These are phyloP conservation scores for Aspergillus cejpii DNA, from an alignment of 2,329 filamentous ascomycete genomes.

Conservation along the genomic window DNA sequence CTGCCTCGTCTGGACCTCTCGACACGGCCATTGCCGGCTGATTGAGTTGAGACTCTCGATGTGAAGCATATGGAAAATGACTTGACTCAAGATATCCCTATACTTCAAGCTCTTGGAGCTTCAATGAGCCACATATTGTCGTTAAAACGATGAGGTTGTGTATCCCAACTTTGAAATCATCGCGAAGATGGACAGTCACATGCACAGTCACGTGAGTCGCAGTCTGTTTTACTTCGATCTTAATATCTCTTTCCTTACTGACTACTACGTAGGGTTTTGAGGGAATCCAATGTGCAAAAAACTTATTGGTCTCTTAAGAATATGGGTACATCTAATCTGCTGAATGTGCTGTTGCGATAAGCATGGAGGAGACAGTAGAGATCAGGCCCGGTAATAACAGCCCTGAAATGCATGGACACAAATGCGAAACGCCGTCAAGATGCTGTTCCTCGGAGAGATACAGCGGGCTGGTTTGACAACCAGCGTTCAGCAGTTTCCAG, in stretches of 20 bases:
- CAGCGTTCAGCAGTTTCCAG: background rate
- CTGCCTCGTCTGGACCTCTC: slow-evolving; percentile 38
- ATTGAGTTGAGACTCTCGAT: slow-evolving; percentile 31
- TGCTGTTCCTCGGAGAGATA: background rate
- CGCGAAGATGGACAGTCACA: slow-evolving; percentile 2
- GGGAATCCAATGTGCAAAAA: slow-evolving; percentile 4
- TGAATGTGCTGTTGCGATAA: slow-evolving; percentile 18
- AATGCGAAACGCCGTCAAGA: slow-evolving; percentile 4
- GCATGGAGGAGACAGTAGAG: slow-evolving; percentile 8
- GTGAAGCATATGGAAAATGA: slow-evolving; percentile 24
- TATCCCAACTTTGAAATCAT: background rate
- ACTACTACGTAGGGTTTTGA: background rate
- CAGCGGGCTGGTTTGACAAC: background rate
- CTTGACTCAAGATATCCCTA: slow-evolving; percentile 1
- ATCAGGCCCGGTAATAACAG: slow-evolving; percentile 7
- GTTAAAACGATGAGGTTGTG: background rate
- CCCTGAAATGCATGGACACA: slow-evolving; percentile 11
- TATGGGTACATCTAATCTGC: slow-evolving; percentile 36
- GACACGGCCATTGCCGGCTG: slow-evolving; percentile 40
- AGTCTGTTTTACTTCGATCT: no score
- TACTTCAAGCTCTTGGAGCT: background rate
- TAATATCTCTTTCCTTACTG: background rate
- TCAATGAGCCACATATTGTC: background rate
- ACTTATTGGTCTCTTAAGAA: slow-evolving; percentile 12
- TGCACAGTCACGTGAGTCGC: slow-evolving; percentile 10